These are phyloP conservation scores for Hymenoscyphus occultus DNA, from an alignment of 2,329 filamentous ascomycete genomes.

Conservation along the genomic window DNA sequence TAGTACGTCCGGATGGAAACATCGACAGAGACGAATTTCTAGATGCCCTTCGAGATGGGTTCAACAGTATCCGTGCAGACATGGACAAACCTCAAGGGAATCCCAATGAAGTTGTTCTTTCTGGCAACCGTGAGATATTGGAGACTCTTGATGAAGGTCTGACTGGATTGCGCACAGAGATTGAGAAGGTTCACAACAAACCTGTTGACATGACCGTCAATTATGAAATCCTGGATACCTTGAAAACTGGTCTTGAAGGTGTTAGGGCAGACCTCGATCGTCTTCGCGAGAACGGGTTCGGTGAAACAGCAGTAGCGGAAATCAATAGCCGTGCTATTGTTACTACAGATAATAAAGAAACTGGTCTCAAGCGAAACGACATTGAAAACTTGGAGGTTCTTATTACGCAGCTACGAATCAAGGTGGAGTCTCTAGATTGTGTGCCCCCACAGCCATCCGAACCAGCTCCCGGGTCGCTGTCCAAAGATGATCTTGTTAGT, in stretches of 20 bases:
- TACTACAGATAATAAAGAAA: constrained; percentile 45
- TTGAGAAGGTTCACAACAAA: constrained; percentile 76
- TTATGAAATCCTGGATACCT: constrained; percentile 83
- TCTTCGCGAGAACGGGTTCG: constrained; percentile 58
- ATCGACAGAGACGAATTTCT: constrained; percentile 66
- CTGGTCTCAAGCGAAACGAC: constrained; percentile 64
- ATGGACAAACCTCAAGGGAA: constrained; percentile 50
- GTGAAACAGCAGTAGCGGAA: constrained; percentile 49
- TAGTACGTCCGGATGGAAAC: constrained; percentile 45
- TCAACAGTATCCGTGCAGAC: constrained; percentile 73
- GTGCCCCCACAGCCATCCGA: constrained; percentile 45
- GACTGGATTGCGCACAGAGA: constrained; percentile 69
- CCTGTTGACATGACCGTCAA: constrained; percentile 79
- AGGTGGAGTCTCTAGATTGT: constrained; percentile 74
- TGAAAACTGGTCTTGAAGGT: constrained; percentile 76
- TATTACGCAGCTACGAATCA: constrained; percentile 76
- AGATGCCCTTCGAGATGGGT: constrained; percentile 58
- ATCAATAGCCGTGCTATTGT: constrained; percentile 44
- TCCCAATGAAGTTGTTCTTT: constrained; percentile 30
- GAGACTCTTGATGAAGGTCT: constrained; percentile 89
- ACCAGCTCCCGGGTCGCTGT: constrained; percentile 41
- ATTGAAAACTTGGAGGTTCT: constrained; percentile 83
- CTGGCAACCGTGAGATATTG: constrained; percentile 80
- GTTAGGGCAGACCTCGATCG: constrained; percentile 76
- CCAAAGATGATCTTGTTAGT: constrained; percentile 53